Percentiles rank a stretch among this genome's conserved stretches.
phyloP scores from a whole-genome alignment of 1,284 basidiomycete genomes.

The Cutaneotrichosporon sp. region DNA sequence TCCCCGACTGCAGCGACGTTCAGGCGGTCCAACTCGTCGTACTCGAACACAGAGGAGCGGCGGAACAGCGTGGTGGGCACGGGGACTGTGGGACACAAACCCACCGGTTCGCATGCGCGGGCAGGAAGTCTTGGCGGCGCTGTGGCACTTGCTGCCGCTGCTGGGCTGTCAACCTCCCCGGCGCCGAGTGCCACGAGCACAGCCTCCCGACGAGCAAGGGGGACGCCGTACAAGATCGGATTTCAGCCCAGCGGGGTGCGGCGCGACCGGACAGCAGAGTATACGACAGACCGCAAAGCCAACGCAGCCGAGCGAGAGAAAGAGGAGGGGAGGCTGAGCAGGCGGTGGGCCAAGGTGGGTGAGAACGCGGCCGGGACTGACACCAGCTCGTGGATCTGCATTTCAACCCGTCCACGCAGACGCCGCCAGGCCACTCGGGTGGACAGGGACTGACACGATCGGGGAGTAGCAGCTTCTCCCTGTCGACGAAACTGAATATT shows the following conservation, averaged over 20 bases:
- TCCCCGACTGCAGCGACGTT: background rate
- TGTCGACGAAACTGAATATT: slow-evolving; percentile 14
- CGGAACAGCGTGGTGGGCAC: too few species aligned
- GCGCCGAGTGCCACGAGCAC: background rate
- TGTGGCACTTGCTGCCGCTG: background rate
- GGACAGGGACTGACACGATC: slow-evolving; percentile 19
- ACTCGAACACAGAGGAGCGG: background rate
- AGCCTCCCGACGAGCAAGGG: slow-evolving; percentile 6
- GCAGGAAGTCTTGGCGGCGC: background rate
- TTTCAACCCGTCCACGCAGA: slow-evolving; percentile 55
- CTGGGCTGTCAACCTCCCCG: background rate
- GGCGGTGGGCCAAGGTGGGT: slow-evolving; percentile 68
- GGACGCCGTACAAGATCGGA: slow-evolving; percentile 64
- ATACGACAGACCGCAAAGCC: slow-evolving; percentile 57
- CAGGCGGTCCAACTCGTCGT: background rate
- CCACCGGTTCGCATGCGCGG: background rate
- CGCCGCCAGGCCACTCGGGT: slow-evolving; percentile 6
- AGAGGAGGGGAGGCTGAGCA: slow-evolving; percentile 71
- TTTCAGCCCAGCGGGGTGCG: slow-evolving; percentile 75
- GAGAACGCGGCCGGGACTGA: background rate
- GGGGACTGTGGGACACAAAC: background rate
- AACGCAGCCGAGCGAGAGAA: slow-evolving; percentile 61
- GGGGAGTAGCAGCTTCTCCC: slow-evolving; percentile 29
- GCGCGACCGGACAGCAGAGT: slow-evolving; percentile 70
- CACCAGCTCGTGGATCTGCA: slow-evolving; percentile 65